phyloP scores from a whole-genome alignment of 2,329 filamentous ascomycete species.

The Dactylellina cionopaga region DNA sequence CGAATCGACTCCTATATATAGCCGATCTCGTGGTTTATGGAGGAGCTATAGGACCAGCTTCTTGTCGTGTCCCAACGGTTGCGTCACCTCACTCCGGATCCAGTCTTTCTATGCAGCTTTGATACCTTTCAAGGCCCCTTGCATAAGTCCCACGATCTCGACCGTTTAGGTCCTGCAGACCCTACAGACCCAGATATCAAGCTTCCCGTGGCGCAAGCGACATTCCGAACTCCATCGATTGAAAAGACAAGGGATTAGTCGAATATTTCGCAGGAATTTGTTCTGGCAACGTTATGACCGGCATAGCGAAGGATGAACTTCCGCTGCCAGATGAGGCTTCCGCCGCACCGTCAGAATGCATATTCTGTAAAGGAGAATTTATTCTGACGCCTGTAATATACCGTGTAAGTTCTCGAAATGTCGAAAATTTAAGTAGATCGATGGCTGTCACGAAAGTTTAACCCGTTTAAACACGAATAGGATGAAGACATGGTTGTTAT shows the following conservation, averaged over 20 bases:
- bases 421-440: too few relatives aligned
- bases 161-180: constrained; percentile 1
- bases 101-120: not conserved
- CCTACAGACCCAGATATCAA: not conserved
- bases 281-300: not conserved
- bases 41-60: not conserved
- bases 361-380: constrained; percentile 44
- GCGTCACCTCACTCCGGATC: not conserved
- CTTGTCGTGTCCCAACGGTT: not conserved
- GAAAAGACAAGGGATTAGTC: too few relatives aligned
- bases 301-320: not conserved
- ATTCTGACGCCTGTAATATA: constrained; percentile 36
- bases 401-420: constrained; percentile 10
- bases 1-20: not conserved
- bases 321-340: not conserved
- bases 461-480: not conserved
- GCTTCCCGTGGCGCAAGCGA: not conserved
- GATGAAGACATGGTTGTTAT: constrained; percentile 44
- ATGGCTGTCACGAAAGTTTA: too few relatives aligned
- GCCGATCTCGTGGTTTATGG: not conserved
- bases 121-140: constrained; percentile 13
- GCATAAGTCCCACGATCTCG: not conserved
- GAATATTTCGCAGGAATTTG: too few relatives aligned
- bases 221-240: too few relatives aligned
- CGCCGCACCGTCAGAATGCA: constrained; percentile 15